Conservation (phyloP, 2,329 filamentous ascomycete genomes). For the Diaporthe eres region DNA sequence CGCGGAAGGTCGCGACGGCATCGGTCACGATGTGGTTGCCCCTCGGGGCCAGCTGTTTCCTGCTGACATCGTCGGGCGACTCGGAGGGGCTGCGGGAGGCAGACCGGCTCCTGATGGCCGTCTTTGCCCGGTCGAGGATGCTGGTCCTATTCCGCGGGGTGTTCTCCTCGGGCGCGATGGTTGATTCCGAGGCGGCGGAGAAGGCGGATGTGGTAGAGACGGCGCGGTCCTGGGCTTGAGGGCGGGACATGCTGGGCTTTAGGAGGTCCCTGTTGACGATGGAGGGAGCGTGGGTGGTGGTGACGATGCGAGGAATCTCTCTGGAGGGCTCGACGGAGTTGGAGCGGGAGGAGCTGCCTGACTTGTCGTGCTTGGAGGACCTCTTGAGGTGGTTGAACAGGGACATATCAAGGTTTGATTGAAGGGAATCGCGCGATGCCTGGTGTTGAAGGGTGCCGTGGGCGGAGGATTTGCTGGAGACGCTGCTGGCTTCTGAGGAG, state of each 20-base stretch:
- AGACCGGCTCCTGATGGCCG: conserved; percentile 37
- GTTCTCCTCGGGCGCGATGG: conserved; percentile 40
- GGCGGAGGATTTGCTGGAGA: conserved; percentile 40
- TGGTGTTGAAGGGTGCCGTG: conserved; percentile 40
- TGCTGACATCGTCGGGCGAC: conserved; percentile 32
- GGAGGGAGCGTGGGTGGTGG: conserved; percentile 42
- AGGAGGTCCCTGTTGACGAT: conserved; percentile 39
- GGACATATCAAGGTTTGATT: conserved; percentile 41
- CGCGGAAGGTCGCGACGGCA: conserved; percentile 38
- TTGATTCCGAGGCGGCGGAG: conserved; percentile 40
- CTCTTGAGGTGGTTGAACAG: conserved; percentile 42
- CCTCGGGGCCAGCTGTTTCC: conserved; percentile 38
- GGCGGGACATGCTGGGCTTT: conserved; percentile 40
- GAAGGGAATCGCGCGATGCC: conserved; percentile 40
- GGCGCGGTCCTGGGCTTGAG: conserved; percentile 36
- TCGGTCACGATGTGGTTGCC: conserved; percentile 42
- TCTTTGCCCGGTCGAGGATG: conserved; percentile 40
- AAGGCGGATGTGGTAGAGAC: conserved; percentile 39
- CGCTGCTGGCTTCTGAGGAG: conserved; percentile 39
- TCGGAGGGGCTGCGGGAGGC: conserved; percentile 37
- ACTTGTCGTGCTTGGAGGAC: conserved; percentile 38
- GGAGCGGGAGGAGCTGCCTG: conserved; percentile 38
- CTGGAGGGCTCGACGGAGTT: conserved; percentile 38
- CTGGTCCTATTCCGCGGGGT: conserved; percentile 33
- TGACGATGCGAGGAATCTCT: conserved; percentile 41